Evolutionary conservation across 1,139 yeast genomes (phyloP).

Genomic region (Yamadazyma jaroonii): DNA sequence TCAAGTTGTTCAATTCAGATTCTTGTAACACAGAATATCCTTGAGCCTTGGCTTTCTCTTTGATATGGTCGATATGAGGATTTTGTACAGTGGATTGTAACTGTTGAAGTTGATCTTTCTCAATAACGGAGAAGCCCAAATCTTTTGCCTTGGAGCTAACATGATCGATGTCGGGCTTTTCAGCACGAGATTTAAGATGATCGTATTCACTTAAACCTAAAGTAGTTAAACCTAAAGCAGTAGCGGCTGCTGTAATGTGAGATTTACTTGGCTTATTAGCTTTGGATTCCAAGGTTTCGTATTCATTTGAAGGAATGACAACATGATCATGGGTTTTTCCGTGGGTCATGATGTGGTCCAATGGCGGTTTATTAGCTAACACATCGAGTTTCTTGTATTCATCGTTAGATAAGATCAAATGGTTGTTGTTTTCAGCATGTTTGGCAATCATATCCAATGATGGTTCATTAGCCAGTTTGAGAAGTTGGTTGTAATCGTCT

Average conservation of each 20-base stretch:
- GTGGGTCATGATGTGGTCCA: slow-evolving; percentile 18
- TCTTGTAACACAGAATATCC: slow-evolving; percentile 9
- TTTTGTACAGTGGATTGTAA: slow-evolving; percentile 13
- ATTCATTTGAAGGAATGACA: slow-evolving; percentile 11
- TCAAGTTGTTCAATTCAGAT: slow-evolving; percentile 8
- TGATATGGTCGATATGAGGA: slow-evolving; percentile 30
- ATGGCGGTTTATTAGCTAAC: slow-evolving; percentile 16
- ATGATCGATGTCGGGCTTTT: slow-evolving; percentile 21
- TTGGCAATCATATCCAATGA: slow-evolving; percentile 18
- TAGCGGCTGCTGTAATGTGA: slow-evolving; percentile 22
- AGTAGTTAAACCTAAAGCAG: slow-evolving; percentile 20
- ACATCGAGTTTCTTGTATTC: slow-evolving; percentile 13
- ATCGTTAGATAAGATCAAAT: slow-evolving; percentile 9
- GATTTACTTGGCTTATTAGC: slow-evolving; percentile 24
- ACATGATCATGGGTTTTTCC: slow-evolving; percentile 16
- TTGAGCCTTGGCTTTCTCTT: slow-evolving; percentile 19
- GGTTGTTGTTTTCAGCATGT: slow-evolving; percentile 15
- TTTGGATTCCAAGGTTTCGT: slow-evolving; percentile 10
- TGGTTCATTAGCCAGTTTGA: slow-evolving; percentile 19
- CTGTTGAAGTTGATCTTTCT: slow-evolving; percentile 9
- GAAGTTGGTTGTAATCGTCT: slow-evolving; percentile 27
- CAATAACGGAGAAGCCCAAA: slow-evolving; percentile 11
- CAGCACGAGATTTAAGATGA: slow-evolving; percentile 16
- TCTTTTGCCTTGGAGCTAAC: slow-evolving; percentile 21
- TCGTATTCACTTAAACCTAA: slow-evolving; percentile 18